These are phyloP conservation scores for Nicotiana tomentosiformis DNA, from an alignment of 257 asterid species.

Conservation along the genomic window DNA sequence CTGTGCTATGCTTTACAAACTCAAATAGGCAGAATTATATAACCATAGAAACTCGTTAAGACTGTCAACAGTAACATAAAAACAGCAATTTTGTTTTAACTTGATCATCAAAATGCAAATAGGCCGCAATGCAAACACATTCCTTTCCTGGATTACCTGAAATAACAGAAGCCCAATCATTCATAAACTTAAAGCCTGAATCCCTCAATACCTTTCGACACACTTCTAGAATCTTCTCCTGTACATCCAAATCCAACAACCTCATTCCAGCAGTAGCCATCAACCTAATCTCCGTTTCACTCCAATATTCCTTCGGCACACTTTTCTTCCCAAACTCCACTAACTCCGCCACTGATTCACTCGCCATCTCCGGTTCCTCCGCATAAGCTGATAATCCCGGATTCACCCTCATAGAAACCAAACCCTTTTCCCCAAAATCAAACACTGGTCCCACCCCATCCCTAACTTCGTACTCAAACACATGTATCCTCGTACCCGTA, in stretches of 20 bases:
- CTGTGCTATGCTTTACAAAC: too few relatives aligned
- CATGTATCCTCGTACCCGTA: conserved; percentile 90
- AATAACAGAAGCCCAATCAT: conserved; percentile 87
- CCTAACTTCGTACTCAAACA: conserved; percentile 57
- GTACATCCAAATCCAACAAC: conserved; percentile 56
- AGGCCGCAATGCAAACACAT: background rate
- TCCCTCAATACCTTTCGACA: conserved; percentile 57
- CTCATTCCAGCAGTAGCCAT: conserved; percentile 99
- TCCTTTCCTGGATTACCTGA: conserved; percentile 41
- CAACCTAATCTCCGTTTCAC: conserved; percentile 60
- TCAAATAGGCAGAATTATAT: too few relatives aligned
- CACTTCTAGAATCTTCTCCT: conserved; percentile 61
- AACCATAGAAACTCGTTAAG: background rate
- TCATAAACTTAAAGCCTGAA: conserved; percentile 68
- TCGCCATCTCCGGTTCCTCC: conserved; percentile 59
- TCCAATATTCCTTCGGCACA: conserved; percentile 71
- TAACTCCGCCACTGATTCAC: conserved; percentile 46
- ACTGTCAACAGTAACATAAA: background rate
- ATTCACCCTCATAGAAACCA: conserved; percentile 77
- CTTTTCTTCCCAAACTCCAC: conserved; percentile 71
- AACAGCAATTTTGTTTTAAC: background rate
- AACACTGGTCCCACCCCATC: conserved; percentile 49
- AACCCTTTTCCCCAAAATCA: conserved; percentile 64
- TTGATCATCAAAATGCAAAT: background rate
- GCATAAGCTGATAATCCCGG: conserved; percentile 77